Evolutionary conservation across 1,284 basidiomycete species (phyloP).

Genomic region (Cryptococcus amylolentus): DNA sequence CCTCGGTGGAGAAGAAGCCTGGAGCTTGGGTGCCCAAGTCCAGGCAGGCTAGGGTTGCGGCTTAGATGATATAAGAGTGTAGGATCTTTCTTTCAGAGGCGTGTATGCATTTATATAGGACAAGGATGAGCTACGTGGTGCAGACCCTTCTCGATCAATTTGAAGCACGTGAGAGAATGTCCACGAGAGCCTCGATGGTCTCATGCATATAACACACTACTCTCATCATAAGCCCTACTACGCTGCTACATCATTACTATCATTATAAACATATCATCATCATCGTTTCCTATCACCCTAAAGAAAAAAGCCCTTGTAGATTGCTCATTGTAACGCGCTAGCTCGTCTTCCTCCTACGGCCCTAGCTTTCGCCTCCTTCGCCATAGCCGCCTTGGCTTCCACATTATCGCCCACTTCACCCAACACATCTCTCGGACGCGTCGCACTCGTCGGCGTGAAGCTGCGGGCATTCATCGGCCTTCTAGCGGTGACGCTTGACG

Average conservation of each 20-base stretch:
- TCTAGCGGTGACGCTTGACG: background rate
- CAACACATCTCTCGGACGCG: background rate
- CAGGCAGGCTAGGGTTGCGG: conserved; percentile 26
- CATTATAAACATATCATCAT: background rate
- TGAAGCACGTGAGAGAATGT: no score
- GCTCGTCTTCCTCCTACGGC: background rate
- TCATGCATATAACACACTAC: no score
- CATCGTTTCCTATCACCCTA: background rate
- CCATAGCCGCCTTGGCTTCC: background rate
- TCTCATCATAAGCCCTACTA: no score
- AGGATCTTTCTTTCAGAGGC: background rate
- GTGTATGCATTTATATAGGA: conserved; percentile 5
- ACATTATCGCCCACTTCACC: background rate
- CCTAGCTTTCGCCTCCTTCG: background rate
- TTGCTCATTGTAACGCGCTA: background rate
- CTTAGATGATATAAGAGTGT: conserved; percentile 11
- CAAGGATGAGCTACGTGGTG: background rate
- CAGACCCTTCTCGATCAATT: no score
- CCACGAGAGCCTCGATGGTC: no score
- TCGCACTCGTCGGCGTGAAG: background rate
- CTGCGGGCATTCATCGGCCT: background rate
- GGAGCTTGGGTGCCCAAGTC: conserved; percentile 25
- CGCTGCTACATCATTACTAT: background rate
- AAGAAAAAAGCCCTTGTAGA: background rate
- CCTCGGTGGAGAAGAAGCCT: conserved; percentile 10